These are phyloP conservation scores for Smallanthus sonchifolius DNA, from an alignment of 129 eudicot genomes.

Conservation along the genomic window DNA sequence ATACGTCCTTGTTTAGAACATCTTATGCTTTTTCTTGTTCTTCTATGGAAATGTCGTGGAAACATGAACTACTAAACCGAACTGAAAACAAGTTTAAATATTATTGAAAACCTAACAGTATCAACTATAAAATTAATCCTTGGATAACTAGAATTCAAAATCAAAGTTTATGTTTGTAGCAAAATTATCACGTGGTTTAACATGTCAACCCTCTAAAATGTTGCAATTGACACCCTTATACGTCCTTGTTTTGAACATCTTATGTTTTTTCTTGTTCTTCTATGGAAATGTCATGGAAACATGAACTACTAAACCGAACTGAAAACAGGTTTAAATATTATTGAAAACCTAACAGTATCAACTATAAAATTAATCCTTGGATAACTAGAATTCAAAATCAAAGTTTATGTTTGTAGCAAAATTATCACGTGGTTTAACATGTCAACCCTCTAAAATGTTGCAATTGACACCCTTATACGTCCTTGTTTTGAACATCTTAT, in stretches of 20 bases:
- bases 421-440: too few relatives aligned
- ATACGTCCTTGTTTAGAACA: not conserved
- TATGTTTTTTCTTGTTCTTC: not conserved
- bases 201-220: too few relatives aligned
- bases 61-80: not conserved
- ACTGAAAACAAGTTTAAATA: not conserved
- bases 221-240: too few relatives aligned
- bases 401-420: not conserved
- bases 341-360: not conserved
- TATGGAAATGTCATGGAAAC: not conserved
- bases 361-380: not conserved
- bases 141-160: not conserved
- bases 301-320: not conserved
- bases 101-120: not conserved
- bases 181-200: too few relatives aligned
- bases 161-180: not conserved
- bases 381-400: not conserved
- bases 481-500: not conserved
- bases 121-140: not conserved
- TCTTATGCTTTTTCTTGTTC: not conserved
- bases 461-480: too few relatives aligned
- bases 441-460: too few relatives aligned
- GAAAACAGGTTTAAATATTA: not conserved
- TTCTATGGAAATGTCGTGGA: not conserved
- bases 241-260: not conserved